These are phyloP conservation scores for Narthecium ossifragum DNA, from an alignment of 106 monocot genomes.

Conservation along the genomic window DNA sequence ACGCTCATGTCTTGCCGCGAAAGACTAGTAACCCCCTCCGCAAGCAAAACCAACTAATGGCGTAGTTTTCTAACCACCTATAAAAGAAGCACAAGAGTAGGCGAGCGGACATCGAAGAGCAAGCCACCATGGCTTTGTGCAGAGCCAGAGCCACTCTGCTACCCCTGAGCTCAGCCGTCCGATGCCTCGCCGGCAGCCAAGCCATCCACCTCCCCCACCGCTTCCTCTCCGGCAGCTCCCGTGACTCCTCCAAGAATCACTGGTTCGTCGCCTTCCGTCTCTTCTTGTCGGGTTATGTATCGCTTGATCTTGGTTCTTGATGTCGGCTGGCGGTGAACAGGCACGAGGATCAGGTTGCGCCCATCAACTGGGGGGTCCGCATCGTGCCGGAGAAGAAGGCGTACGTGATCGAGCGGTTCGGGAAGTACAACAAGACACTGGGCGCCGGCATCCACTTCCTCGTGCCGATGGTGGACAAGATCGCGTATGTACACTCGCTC, in stretches of 20 bases:
- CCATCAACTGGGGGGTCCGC: conserved; percentile 66
- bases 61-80: too few species aligned
- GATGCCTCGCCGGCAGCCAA: neutral
- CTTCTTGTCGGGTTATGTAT: neutral
- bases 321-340: neutral
- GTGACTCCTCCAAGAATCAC: conserved; percentile 19
- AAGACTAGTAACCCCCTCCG: too few species aligned
- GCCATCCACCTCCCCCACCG: conserved; percentile 2
- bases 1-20: too few species aligned
- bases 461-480: too few species aligned
- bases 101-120: too few species aligned
- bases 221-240: conserved; percentile 17
- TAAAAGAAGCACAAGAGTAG: too few species aligned
- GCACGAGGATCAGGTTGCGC: conserved; percentile 22
- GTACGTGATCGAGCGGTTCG: too few species aligned
- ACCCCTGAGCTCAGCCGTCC: conserved; percentile 10
- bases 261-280: neutral
- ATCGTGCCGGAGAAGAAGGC: conserved; percentile 44
- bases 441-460: too few species aligned
- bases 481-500: conserved; percentile 48
- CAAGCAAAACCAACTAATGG: too few species aligned
- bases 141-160: too few species aligned
- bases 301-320: neutral
- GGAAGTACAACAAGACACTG: too few species aligned
- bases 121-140: too few species aligned